Base-by-base conservation (phyloP, 495 filamentous ascomycete genomes). In the Hyaloscypha bicolor region DNA sequence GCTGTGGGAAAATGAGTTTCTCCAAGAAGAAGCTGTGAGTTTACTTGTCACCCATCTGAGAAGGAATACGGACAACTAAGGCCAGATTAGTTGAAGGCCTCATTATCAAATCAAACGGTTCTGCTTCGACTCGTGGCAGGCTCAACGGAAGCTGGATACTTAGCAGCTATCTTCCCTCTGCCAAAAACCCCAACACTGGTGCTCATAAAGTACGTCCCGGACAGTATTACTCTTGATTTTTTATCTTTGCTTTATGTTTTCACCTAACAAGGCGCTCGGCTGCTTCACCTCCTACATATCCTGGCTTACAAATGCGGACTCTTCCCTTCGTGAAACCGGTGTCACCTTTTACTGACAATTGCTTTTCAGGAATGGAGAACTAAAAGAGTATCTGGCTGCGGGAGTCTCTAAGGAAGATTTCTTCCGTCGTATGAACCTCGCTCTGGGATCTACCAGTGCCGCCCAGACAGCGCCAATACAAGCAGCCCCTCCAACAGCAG, bases 91-190 rank as follows among this genome's bases (percentile, higher is more conserved):
- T 55, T 85, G 21, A 76, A 72, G 60, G 72, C 76, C 6, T 76
- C 87, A 21, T 78, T 96, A 16, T 72, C 77, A 45, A 76, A 81
- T 21, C 80, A 85, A 62, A 83, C 91, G 14, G 81, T 98, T 25
- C 70, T 88, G 21, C 81, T 97, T 30, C 85, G 88, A 60, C 81
- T 97, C 14, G 76, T 78, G 29, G 85, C 88, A 22, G 90, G 87
- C 12, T 93, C 88, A 16, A 82, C 88, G 64, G 94, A 97, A 78
- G 93, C 92, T 16, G 86, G 85, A 3, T 95, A 90, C 70, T 80
- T 98, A 6, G 83, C 89, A 5, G 91, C 91, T 4, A 89, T 97
- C 72, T 96, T 90, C 71, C 91, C 91, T 0, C 77, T 97, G 9
- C 80, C 84, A 2, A 86, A 85, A 60, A 87, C 87, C 55, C 95